Base-by-base conservation (phyloP, 106 monocot species). In the Narthecium ossifragum region DNA sequence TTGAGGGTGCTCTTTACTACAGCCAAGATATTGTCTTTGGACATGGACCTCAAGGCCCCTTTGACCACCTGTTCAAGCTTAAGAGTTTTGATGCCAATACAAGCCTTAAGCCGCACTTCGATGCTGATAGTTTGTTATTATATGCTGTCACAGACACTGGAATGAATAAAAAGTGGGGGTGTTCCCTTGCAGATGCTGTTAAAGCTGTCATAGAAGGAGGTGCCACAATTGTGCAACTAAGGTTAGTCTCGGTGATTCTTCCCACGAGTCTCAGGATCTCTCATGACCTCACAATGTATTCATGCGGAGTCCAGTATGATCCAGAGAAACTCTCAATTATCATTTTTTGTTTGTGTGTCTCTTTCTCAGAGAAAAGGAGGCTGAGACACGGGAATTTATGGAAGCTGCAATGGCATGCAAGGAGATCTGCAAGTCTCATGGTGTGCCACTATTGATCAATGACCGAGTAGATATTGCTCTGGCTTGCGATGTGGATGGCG, bases 91-190 rank as follows among this genome's bases (percentile, higher is more conserved):
- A 27, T 0, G 9, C 47, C 40, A 62, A 27, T 55, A 22, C 26
- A 27, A 51, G 26, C 2, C 40, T 15, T n/a, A 79, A 37, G 17
- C 61, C 43, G 13, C 53, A 11, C 26, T 91, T 91, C 33, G 47
- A 75, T 45, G 63, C 86, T 14, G 55, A 82, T 65, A 52, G 74
- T 59, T 71, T 91, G 29, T 75, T 98, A 25, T 53, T 98, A 34
- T 98, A 98, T 75, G 91, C 98, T 1, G 86, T 98, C 25, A 98
- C 98, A 14, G 90, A 98, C 62, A 84, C 98, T 36, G 74, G 76
- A 57, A 91, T 98, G 98, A 91, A 98, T 30, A 80, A 72, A 36
- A 98, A 77, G 51, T 98, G 98, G 98, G 81, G 76, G 24, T 83
- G 84, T 21, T 82, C 87, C 51, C 84, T 91, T 58, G 47, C 73